These are phyloP conservation scores for Hypsizygus ulmarius DNA, from an alignment of 1,284 basidiomycete species.

Conservation along the genomic window DNA sequence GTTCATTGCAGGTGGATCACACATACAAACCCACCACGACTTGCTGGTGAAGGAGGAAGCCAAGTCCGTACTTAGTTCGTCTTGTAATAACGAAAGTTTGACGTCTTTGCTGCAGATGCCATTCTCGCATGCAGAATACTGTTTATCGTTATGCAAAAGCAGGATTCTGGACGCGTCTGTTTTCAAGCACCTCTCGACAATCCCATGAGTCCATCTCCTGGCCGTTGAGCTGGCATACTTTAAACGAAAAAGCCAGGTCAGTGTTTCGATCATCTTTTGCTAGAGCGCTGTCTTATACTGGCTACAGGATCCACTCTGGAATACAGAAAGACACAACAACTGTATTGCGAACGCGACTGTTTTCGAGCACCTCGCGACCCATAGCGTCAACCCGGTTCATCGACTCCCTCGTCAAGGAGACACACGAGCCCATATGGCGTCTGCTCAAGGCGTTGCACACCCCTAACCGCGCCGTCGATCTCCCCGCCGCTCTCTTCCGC, in stretches of 20 bases:
- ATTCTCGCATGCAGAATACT: neutral
- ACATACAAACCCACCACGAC: no score
- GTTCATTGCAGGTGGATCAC: no score
- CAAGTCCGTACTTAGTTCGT: no score
- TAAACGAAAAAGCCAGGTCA: no score
- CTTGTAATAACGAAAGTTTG: neutral
- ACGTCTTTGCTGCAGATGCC: neutral
- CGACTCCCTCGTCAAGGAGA: conserved; percentile 27
- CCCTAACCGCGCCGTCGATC: conserved; percentile 18
- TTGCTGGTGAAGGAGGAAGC: no score
- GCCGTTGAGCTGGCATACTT: no score
- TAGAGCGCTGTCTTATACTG: no score
- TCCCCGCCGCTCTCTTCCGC: conserved; percentile 27
- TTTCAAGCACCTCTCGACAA: neutral
- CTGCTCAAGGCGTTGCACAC: conserved; percentile 27
- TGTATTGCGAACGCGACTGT: conserved; percentile 2
- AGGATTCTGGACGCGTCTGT: neutral
- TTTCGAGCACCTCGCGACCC: conserved; percentile 19
- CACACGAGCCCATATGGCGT: conserved; percentile 32
- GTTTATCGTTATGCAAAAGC: neutral
- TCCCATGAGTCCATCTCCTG: no score
- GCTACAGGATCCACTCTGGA: no score
- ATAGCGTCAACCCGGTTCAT: conserved; percentile 27
- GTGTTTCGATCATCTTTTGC: no score
- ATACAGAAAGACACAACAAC: no score